Conservation (phyloP, 2,329 filamentous ascomycete genomes). For the Calycina herbarum region DNA sequence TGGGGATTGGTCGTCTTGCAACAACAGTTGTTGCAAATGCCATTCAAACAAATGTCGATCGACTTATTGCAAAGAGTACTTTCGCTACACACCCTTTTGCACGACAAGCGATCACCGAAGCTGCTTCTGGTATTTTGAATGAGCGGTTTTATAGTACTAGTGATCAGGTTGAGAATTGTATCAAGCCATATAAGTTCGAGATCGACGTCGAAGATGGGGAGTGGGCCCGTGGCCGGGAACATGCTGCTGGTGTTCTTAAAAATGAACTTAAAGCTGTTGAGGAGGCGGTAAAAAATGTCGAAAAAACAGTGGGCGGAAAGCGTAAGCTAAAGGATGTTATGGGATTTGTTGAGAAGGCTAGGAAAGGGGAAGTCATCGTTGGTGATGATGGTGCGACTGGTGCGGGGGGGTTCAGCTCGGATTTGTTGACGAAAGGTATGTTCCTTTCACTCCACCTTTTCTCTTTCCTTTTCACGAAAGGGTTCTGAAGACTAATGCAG, state of each 20-base stretch:
- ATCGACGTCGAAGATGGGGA: slow-evolving; percentile 92
- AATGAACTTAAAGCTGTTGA: slow-evolving; percentile 85
- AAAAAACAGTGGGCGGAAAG: slow-evolving; percentile 75
- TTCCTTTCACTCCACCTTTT: slow-evolving; percentile 15
- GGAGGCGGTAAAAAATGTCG: slow-evolving; percentile 70
- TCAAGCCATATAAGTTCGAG: slow-evolving; percentile 98
- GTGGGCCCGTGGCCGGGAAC: slow-evolving; percentile 83
- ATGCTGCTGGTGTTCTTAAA: slow-evolving; percentile 78
- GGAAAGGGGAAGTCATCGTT: slow-evolving; percentile 79
- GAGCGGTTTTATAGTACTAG: slow-evolving; percentile 96
- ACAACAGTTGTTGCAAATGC: slow-evolving; percentile 87
- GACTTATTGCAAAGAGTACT: slow-evolving; percentile 74
- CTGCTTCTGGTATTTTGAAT: slow-evolving; percentile 84
- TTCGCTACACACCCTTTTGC: slow-evolving; percentile 92
- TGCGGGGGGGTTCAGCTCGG: slow-evolving; percentile 89
- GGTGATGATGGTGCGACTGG: slow-evolving; percentile 83
- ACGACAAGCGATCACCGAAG: slow-evolving; percentile 87
- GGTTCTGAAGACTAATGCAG: no score
- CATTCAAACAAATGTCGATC: slow-evolving; percentile 82
- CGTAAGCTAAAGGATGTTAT: slow-evolving; percentile 89
- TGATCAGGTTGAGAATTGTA: slow-evolving; percentile 97
- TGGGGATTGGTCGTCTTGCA: slow-evolving; percentile 88
- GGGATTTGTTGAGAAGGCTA: slow-evolving; percentile 83
- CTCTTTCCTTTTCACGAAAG: background rate
- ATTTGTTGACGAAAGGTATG: slow-evolving; percentile 78